A percentile compares a stretch with the other conserved stretches of the same genome.
phyloP scores from a whole-genome alignment of 148 eudicot species.

The Camellia sinensis region DNA sequence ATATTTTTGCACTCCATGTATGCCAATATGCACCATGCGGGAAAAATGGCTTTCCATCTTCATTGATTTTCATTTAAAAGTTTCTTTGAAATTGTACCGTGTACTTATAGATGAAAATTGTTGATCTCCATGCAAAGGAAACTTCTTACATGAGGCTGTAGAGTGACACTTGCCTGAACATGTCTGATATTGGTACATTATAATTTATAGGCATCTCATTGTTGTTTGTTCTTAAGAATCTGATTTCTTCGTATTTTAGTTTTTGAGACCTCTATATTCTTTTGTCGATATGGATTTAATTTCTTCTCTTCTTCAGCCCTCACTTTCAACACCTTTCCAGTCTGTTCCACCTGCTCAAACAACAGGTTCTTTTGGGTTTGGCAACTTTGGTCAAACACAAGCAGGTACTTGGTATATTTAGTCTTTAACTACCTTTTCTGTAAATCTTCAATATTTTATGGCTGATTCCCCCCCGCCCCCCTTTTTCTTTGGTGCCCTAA shows the following conservation, averaged over 20 bases:
- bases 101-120: not conserved
- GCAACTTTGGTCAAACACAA: slow-evolving; percentile 68
- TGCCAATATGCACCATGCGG: not conserved
- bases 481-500: slow-evolving; percentile 10
- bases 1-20: not conserved
- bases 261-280: not conserved
- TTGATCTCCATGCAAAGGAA: not conserved
- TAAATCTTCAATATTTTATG: not conserved
- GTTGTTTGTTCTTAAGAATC: not conserved
- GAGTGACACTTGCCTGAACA: not conserved
- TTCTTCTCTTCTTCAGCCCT: slow-evolving; percentile 45
- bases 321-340: slow-evolving; percentile 68
- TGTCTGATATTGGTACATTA: not conserved
- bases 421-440: not conserved
- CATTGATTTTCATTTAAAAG: too few species aligned
- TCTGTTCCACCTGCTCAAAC: slow-evolving; percentile 55
- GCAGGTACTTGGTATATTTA: slow-evolving; percentile 32
- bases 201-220: not conserved
- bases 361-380: slow-evolving; percentile 54
- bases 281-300: not conserved
- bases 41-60: too few species aligned
- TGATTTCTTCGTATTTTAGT: not conserved
- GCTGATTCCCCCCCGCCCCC: not conserved
- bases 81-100: too few species aligned
- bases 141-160: not conserved